phyloP scores from a whole-genome alignment of 2,329 filamentous ascomycete genomes.

The Paecilomyces dactylethromorphus region DNA sequence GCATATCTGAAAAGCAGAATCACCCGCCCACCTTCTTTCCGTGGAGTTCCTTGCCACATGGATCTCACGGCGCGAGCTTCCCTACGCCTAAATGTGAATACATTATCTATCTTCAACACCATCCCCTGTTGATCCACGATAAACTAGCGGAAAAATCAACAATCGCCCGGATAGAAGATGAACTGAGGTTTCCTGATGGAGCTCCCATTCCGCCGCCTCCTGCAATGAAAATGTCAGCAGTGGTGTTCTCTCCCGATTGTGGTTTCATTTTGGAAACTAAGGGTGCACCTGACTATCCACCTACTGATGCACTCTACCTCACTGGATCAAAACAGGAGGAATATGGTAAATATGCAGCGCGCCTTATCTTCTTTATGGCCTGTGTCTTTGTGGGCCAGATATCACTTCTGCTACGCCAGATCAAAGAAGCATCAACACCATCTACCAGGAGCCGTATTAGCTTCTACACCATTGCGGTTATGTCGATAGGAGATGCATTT shows the following conservation, averaged over 20 bases:
- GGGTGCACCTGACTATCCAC: constrained; percentile 49
- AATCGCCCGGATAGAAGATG: constrained; percentile 50
- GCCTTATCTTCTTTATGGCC: constrained; percentile 48
- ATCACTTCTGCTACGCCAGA: constrained; percentile 52
- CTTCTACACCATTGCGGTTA: constrained; percentile 57
- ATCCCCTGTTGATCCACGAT: constrained; percentile 29
- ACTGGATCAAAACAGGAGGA: constrained; percentile 53
- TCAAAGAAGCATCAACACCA: constrained; percentile 58
- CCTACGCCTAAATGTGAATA: constrained; percentile 79
- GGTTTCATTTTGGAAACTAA: constrained; percentile 59
- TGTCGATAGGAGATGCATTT: constrained; percentile 57
- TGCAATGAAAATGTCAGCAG: constrained; percentile 51
- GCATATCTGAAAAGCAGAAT: constrained; percentile 58
- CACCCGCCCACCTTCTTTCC: constrained; percentile 54
- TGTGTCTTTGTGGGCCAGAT: constrained; percentile 47
- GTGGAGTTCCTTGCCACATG: constrained; percentile 67
- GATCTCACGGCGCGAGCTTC: constrained; percentile 38
- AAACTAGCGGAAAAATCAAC: constrained; percentile 24
- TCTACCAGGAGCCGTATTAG: constrained; percentile 59
- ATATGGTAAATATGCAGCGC: constrained; percentile 45
- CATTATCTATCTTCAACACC: constrained; percentile 71
- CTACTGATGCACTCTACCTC: constrained; percentile 47
- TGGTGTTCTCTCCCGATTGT: constrained; percentile 60
- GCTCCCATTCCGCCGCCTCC: constrained; percentile 47
- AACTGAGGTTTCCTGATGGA: constrained; percentile 54